Base-by-base conservation (phyloP, 1,284 basidiomycete species). In the Kalmanozyma brasiliensis region DNA sequence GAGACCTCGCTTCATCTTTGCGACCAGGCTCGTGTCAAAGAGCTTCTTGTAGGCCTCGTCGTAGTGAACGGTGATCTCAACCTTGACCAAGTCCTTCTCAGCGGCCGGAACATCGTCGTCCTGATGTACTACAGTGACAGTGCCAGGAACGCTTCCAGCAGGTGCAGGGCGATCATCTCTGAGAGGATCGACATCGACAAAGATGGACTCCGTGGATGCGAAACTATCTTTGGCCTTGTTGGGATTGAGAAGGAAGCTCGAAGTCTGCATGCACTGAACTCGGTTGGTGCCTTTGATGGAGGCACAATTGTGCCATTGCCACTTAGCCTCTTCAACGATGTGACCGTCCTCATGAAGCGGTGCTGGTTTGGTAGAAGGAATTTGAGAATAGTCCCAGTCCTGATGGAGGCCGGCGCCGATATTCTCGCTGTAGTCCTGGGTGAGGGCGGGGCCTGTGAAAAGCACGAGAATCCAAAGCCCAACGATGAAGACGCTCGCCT, bases 391-490 rank as follows among this genome's bases (percentile, higher is more conserved):
- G 49, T 66, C 59, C 63, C 71, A 70, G 43, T 66, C 49, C 38
- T 66, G 63, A 24, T 63, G 64, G 20, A 72, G 52, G 20, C 52
- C 59, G 16, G 30, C 24, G n/a, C 56, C 52, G 22, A 47, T 35
- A 32, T 53, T 52, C 13, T 59, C 55, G 20, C 29, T 10, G 13
- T 17, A 26, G 4, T 35, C n/a, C 16, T 47, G 51, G 22, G 56
- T 44, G 23, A 72, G 48, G 17, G 55, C 41, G 11, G 64, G 65
- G 5, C 65, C 60, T 11, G 70, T 74, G 49, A 76, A 53, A 22
- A 76, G 66, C 34, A 76, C 64, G n/a, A 76, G 48, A 13, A 76
- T 52, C 73, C 74, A 76, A 13, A 76, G 66, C 11, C 65, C 65
- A 8, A 74, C 35, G 55, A 77, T 66, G n/a, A 73, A 74, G 24